phyloP scores from a whole-genome alignment of 1,284 basidiomycete species.

The Neotropicomus parvogracilis region DNA sequence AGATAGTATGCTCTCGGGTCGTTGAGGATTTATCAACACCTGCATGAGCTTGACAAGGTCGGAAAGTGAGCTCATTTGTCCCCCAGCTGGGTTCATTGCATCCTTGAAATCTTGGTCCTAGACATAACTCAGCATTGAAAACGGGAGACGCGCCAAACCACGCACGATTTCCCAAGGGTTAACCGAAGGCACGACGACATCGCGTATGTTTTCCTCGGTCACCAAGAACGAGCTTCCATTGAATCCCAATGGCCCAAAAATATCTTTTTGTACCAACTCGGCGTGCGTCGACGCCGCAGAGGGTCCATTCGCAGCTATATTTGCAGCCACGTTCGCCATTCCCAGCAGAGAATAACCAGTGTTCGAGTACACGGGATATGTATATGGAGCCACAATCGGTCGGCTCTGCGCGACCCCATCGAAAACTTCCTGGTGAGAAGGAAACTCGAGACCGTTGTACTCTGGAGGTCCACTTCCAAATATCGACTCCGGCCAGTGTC shows the following conservation, averaged over 20 bases:
- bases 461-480: conserved; percentile 28
- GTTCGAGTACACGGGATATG: conserved; percentile 49
- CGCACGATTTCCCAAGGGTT: conserved; percentile 34
- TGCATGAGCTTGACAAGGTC: conserved; percentile 43
- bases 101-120: conserved; percentile 42
- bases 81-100: conserved; percentile 42
- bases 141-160: background rate
- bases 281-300: conserved; percentile 36
- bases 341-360: conserved; percentile 43
- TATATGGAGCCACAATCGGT: conserved; percentile 41
- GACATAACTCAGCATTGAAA: background rate
- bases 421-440: conserved; percentile 32
- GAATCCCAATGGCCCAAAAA: conserved; percentile 43
- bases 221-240: conserved; percentile 38
- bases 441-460: conserved; percentile 31
- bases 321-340: conserved; percentile 42
- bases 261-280: conserved; percentile 41
- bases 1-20: conserved; percentile 35
- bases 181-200: conserved; percentile 36
- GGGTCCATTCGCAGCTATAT: conserved; percentile 28
- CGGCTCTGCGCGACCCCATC: conserved; percentile 35
- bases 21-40: conserved; percentile 40
- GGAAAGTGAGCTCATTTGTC: conserved; percentile 46
- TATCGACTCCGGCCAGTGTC: conserved; percentile 37
- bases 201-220: conserved; percentile 25